These are phyloP conservation scores for Candida tropicalis DNA, from an alignment of 1,139 yeast species.

Conservation along the genomic window DNA sequence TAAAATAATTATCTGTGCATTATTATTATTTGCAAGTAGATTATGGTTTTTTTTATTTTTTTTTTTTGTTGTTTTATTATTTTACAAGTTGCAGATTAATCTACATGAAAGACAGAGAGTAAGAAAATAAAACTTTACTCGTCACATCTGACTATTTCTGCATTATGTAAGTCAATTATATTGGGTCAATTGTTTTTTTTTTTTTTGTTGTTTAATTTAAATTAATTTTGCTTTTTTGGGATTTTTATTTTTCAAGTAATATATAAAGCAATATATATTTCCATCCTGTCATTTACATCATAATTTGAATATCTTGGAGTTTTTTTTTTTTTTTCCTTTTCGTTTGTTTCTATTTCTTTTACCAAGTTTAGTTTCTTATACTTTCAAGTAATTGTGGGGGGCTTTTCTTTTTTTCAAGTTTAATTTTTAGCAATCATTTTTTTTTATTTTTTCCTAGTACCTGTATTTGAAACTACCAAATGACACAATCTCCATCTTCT, in stretches of 20 bases:
- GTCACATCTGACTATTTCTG: not conserved
- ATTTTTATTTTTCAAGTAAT: not conserved
- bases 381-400: no score
- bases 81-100: not conserved
- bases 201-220: no score
- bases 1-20: not conserved
- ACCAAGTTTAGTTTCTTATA: not conserved
- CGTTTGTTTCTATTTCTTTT: not conserved
- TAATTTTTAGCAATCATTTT: not conserved
- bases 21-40: not conserved
- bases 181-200: not conserved
- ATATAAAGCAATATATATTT: not conserved
- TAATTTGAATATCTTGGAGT: no score
- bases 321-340: no score
- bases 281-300: not conserved
- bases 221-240: no score
- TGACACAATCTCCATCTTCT: slow-evolving; percentile 2
- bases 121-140: no score
- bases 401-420: not conserved
- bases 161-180: not conserved
- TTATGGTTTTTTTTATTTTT: not conserved
- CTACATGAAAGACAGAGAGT: no score
- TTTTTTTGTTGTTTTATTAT: not conserved
- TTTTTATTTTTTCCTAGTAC: no score
- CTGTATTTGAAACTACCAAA: not conserved